Conservation (phyloP, 2,329 filamentous ascomycete species). For the Massarina eburnea region DNA sequence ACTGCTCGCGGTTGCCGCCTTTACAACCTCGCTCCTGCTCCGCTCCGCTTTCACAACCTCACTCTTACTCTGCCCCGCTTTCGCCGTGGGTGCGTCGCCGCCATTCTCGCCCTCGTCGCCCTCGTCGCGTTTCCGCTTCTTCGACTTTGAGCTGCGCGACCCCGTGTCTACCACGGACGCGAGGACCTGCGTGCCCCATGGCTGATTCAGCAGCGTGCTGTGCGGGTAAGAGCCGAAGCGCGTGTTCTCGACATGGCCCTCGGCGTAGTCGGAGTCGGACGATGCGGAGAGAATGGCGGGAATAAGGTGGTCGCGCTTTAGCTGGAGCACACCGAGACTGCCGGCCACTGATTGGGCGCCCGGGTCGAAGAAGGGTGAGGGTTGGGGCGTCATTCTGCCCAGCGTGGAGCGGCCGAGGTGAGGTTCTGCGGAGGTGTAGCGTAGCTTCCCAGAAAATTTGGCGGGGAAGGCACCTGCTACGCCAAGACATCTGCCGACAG, state of each 20-base stretch:
- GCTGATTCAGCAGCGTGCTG: constrained; percentile 62
- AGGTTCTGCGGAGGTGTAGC: constrained; percentile 10
- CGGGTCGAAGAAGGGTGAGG: constrained; percentile 79
- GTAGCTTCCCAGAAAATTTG: constrained; percentile 23
- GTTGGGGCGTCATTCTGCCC: not conserved
- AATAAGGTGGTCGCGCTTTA: constrained; percentile 82
- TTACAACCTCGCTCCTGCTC: constrained; percentile 33
- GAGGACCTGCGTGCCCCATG: constrained; percentile 90
- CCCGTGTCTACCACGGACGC: constrained; percentile 91
- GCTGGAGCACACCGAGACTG: constrained; percentile 78
- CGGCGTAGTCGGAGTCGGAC: constrained; percentile 45
- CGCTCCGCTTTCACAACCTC: constrained; percentile 27
- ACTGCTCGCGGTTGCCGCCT: constrained; percentile 54
- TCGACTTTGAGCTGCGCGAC: constrained; percentile 70
- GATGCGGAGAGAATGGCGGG: constrained; percentile 62
- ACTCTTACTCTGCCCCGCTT: constrained; percentile 1
- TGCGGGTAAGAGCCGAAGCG: constrained; percentile 77
- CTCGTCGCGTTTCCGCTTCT: constrained; percentile 52
- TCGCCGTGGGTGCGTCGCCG: constrained; percentile 1
- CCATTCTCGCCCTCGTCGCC: constrained; percentile 27
- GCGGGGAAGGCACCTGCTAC: constrained; percentile 17
- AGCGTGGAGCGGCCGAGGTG: not conserved
- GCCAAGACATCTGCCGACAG: constrained; percentile 25
- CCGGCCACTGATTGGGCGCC: constrained; percentile 63
- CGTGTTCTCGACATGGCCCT: constrained; percentile 70